A percentile compares a stretch with the other conserved stretches of the same genome.
Conservation (phyloP, 2,329 filamentous ascomycete species). For the Mycosphaerella sp. region DNA sequence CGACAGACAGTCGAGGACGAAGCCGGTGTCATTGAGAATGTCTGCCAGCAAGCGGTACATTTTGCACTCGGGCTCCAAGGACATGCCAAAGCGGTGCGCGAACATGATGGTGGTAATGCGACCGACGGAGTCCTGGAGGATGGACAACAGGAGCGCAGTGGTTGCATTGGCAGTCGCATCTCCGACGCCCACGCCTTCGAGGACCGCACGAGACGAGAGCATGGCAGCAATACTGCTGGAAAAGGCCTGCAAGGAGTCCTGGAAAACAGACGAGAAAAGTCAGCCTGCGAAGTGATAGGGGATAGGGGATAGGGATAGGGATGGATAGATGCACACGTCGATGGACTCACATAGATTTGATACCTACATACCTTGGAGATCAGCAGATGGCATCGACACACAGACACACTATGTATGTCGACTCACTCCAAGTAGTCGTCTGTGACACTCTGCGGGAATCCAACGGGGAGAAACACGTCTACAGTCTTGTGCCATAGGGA, state of each 20-base stretch:
- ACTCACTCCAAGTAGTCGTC: slow-evolving; percentile 72
- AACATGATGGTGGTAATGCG: slow-evolving; percentile 80
- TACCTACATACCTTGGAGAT: slow-evolving; percentile 43
- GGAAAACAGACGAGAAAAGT: background rate
- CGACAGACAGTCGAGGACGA: slow-evolving; percentile 77
- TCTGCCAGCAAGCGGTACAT: slow-evolving; percentile 81
- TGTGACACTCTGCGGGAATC: slow-evolving; percentile 83
- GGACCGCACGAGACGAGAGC: slow-evolving; percentile 72
- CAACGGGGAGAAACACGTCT: slow-evolving; percentile 75
- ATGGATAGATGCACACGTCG: no score
- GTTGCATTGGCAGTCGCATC: slow-evolving; percentile 73
- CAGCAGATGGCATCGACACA: background rate
- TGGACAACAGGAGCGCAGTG: slow-evolving; percentile 71
- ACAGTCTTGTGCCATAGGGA: slow-evolving; percentile 41
- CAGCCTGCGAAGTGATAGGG: background rate
- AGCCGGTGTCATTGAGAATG: slow-evolving; percentile 78
- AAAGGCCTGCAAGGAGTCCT: slow-evolving; percentile 78
- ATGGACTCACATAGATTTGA: slow-evolving; percentile 56
- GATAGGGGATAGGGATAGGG: no score
- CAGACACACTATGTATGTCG: slow-evolving; percentile 19
- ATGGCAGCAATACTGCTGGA: slow-evolving; percentile 74
- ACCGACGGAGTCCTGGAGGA: slow-evolving; percentile 74
- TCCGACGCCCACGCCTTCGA: slow-evolving; percentile 73
- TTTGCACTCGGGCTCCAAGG: slow-evolving; percentile 86
- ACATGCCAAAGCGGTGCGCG: slow-evolving; percentile 71